These are phyloP conservation scores for Ophiostoma ips DNA, from an alignment of 2,329 filamentous ascomycete genomes.

Conservation along the genomic window DNA sequence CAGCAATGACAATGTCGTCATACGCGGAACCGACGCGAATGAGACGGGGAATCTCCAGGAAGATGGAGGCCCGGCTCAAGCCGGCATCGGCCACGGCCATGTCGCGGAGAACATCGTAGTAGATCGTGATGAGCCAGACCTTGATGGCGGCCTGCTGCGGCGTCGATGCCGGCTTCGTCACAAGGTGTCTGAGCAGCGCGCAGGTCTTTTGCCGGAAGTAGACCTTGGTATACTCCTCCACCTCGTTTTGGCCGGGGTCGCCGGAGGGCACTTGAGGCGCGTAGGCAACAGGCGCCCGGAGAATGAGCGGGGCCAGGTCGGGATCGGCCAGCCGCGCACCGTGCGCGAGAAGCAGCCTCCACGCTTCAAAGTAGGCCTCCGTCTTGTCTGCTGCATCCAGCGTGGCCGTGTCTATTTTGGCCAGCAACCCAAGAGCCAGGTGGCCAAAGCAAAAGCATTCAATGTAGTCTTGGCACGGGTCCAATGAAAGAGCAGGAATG, in stretches of 20 bases:
- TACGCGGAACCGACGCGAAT: neutral
- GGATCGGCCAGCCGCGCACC: neutral
- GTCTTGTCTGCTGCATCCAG: neutral
- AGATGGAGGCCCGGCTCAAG: neutral
- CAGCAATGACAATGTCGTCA: neutral
- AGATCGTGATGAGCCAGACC: neutral
- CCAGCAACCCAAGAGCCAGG: neutral
- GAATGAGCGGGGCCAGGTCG: too few relatives aligned
- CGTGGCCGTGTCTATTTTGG: neutral
- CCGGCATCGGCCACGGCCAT: neutral
- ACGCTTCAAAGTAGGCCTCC: neutral
- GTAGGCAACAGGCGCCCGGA: too few relatives aligned
- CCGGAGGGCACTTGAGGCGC: too few relatives aligned
- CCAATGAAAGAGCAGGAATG: neutral
- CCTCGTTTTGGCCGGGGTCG: too few relatives aligned
- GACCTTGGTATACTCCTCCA: too few relatives aligned
- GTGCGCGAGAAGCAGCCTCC: neutral
- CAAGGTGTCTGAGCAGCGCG: neutral
- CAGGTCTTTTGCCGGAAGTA: neutral
- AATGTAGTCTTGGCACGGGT: too few relatives aligned
- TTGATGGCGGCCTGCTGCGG: neutral
- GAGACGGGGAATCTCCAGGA: neutral
- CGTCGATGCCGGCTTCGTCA: neutral
- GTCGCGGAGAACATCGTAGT: neutral
- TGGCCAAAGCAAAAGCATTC: neutral